Conservation (phyloP, 208 protist species). For the Polymyxa betae region DNA sequence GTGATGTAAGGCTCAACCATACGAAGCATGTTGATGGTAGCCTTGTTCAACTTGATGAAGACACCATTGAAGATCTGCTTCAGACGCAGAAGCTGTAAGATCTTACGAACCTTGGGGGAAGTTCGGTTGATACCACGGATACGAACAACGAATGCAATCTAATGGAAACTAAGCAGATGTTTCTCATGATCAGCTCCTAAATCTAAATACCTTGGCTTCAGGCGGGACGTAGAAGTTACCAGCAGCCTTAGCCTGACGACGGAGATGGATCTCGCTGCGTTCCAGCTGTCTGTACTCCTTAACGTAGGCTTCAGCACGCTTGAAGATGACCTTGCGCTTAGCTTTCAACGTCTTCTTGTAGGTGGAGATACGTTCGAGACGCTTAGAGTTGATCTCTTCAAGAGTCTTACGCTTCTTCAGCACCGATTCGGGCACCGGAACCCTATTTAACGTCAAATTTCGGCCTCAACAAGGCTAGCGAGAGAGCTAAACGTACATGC, state of each 20-base stretch:
- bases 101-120: slow-evolving; percentile 94
- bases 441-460: too few relatives aligned
- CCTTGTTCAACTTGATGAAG: slow-evolving; percentile 99
- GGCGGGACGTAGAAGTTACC: slow-evolving; percentile 92
- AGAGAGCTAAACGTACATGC: too few relatives aligned
- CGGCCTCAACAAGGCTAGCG: too few relatives aligned
- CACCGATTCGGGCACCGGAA: slow-evolving; percentile 68
- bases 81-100: slow-evolving; percentile 97
- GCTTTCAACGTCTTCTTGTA: slow-evolving; percentile 52
- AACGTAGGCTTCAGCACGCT: slow-evolving; percentile 86
- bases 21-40: slow-evolving; percentile 98
- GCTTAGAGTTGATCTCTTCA: slow-evolving; percentile 41
- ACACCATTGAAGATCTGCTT: slow-evolving; percentile 99
- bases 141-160: slow-evolving; percentile 97
- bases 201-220: slow-evolving; percentile 97
- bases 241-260: slow-evolving; percentile 83
- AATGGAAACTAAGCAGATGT: too few relatives aligned
- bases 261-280: slow-evolving; percentile 80
- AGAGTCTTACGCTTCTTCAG: slow-evolving; percentile 70
- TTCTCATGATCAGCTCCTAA: too few relatives aligned
- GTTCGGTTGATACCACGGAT: slow-evolving; percentile 98
- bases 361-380: slow-evolving; percentile 5
- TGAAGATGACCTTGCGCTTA: slow-evolving; percentile 76
- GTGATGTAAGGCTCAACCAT: slow-evolving; percentile 97
- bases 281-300: slow-evolving; percentile 91